phyloP scores from a whole-genome alignment of 306 rosid species.

The Cucurbita ficifolia region DNA sequence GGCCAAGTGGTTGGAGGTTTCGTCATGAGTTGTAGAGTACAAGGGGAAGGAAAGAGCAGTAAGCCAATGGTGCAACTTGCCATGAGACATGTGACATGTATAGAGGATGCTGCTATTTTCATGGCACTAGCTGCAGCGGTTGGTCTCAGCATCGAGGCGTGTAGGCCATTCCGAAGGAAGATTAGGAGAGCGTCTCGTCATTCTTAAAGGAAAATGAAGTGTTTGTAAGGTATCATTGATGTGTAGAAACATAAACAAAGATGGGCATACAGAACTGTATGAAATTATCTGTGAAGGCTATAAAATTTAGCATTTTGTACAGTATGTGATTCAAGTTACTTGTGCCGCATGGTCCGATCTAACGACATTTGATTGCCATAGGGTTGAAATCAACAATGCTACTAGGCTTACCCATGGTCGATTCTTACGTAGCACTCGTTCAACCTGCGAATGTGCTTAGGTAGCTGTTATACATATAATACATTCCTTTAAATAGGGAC shows the following conservation, averaged over 20 bases:
- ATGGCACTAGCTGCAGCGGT: conserved; percentile 94
- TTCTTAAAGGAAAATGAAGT: conserved; percentile 10
- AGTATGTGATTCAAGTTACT: background rate
- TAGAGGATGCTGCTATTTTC: conserved; percentile 90
- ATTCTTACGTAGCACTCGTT: background rate
- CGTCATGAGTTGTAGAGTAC: conserved; percentile 81
- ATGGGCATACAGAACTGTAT: conserved; percentile 3
- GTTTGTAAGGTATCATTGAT: background rate
- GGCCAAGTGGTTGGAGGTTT: conserved; percentile 62
- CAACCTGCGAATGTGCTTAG: background rate
- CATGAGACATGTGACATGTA: conserved; percentile 72
- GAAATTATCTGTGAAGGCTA: conserved; percentile 15
- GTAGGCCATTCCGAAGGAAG: conserved; percentile 69
- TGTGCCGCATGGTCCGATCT: background rate
- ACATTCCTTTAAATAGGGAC: background rate
- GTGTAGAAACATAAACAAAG: conserved; percentile 1
- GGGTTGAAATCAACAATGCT: background rate
- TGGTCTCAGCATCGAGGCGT: conserved; percentile 71
- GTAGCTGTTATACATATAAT: background rate
- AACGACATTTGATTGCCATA: background rate
- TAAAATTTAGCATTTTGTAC: conserved; percentile 36
- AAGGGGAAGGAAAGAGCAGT: conserved; percentile 79
- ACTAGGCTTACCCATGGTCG: background rate
- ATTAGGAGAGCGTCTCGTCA: conserved; percentile 32
- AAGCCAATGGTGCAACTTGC: conserved; percentile 73